A percentile compares a stretch with the other conserved stretches of the same genome.
These are phyloP conservation scores for Cardiospermum halicacabum DNA, from an alignment of 345 rosid genomes.

Conservation along the genomic window DNA sequence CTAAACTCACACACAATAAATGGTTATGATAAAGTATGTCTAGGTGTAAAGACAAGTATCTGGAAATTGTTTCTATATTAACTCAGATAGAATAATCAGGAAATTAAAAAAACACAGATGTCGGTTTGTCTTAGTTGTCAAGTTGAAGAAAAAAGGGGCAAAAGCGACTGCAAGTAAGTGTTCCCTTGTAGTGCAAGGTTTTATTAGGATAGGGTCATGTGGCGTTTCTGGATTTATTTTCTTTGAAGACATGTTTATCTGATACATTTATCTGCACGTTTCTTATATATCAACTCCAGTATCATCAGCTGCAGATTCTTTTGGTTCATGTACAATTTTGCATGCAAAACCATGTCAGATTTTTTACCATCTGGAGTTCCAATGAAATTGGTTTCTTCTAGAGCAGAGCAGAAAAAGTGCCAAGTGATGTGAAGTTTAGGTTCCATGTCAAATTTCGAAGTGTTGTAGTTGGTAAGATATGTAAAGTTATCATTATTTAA, in stretches of 20 bases:
- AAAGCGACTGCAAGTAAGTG: conserved; percentile 5
- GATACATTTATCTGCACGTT: conserved; percentile 24
- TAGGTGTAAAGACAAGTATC: conserved; percentile 4
- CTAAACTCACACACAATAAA: not conserved
- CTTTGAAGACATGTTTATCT: conserved; percentile 8
- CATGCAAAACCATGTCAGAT: not conserved
- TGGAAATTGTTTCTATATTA: not conserved
- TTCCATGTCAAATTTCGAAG: not conserved
- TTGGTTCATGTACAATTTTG: not conserved
- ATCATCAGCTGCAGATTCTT: conserved; percentile 3
- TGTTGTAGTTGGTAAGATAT: not conserved
- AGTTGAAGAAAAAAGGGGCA: conserved; percentile 18
- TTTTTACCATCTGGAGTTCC: not conserved
- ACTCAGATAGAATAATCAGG: too few species aligned
- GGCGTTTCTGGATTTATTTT: not conserved
- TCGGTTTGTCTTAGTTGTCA: conserved; percentile 21
- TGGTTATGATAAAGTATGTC: not conserved
- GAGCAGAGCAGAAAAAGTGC: not conserved
- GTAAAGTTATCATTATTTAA: not conserved
- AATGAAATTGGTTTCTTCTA: not conserved
- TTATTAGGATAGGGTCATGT: not conserved
- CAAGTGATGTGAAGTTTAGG: not conserved
- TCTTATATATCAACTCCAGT: not conserved
- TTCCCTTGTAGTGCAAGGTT: conserved; percentile 31
- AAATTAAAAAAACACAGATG: too few species aligned